These are phyloP conservation scores for Suillus bovinus DNA, from an alignment of 768 basidiomycete species.

Conservation along the genomic window DNA sequence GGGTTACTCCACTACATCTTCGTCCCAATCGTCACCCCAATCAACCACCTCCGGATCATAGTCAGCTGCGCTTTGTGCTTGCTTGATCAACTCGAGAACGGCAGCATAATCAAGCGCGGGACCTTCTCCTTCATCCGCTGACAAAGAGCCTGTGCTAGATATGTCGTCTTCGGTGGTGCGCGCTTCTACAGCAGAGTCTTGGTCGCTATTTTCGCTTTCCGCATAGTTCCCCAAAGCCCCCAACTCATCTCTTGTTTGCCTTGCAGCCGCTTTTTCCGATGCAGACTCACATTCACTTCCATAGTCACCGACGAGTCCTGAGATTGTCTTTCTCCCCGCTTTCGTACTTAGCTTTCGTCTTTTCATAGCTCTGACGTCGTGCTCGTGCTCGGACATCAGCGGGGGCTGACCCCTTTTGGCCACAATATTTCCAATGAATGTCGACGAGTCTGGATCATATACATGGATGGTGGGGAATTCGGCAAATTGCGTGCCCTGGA, in stretches of 20 bases:
- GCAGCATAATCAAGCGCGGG: conserved; percentile 17
- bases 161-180: conserved; percentile 2
- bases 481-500: conserved; percentile 67
- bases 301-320: conserved; percentile 59
- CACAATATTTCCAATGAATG: conserved; percentile 61
- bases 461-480: conserved; percentile 87
- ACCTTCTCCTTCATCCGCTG: conserved; percentile 19
- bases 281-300: conserved; percentile 50
- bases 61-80: conserved; percentile 24
- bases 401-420: conserved; percentile 48
- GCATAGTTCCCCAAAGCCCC: conserved; percentile 26
- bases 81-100: conserved; percentile 26
- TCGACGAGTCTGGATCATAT: conserved; percentile 53
- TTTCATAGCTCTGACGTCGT: conserved; percentile 43
- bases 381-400: conserved; percentile 13
- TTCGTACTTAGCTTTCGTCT: conserved; percentile 54
- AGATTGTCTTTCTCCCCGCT: conserved; percentile 56
- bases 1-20: conserved; percentile 12
- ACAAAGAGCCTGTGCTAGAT: neutral
- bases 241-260: conserved; percentile 15
- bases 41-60: conserved; percentile 27
- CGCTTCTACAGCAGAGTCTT: conserved; percentile 3
- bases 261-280: conserved; percentile 17
- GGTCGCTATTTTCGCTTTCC: conserved; percentile 20
- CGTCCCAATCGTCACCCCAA: conserved; percentile 33